These are phyloP conservation scores for Corinectria fuckeliana DNA, from an alignment of 2,329 filamentous ascomycete genomes.

Conservation along the genomic window DNA sequence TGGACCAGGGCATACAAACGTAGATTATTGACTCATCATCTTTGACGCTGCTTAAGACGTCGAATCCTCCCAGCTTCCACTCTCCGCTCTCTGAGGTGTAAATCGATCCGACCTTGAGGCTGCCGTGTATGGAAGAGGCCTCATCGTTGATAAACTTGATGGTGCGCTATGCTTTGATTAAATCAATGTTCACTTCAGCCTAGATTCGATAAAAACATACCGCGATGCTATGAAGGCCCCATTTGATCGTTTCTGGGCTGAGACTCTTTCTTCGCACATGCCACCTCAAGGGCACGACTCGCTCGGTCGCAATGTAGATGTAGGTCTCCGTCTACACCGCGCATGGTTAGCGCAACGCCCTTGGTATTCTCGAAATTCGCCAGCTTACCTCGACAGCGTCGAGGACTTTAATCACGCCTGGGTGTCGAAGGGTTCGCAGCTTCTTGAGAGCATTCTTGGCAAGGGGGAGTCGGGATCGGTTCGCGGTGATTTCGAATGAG, in stretches of 20 bases:
- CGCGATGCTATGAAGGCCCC: conserved; percentile 88
- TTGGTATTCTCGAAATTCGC: conserved; percentile 1
- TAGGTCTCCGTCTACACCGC: conserved; percentile 79
- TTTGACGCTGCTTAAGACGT: conserved; percentile 92
- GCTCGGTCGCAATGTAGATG: conserved; percentile 95
- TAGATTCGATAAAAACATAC: conserved; percentile 52
- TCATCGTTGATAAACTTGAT: conserved; percentile 97
- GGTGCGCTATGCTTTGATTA: conserved; percentile 68
- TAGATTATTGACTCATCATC: conserved; percentile 95
- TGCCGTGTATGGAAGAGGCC: conserved; percentile 89
- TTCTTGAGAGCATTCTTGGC: conserved; percentile 95
- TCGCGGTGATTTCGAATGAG: conserved; percentile 86
- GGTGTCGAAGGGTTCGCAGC: conserved; percentile 89
- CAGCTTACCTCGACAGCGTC: conserved; percentile 85
- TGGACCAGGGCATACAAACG: conserved; percentile 48
- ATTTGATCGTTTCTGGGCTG: conserved; percentile 92
- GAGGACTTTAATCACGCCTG: conserved; percentile 90
- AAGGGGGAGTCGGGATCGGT: conserved; percentile 81
- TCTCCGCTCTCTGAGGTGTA: conserved; percentile 96
- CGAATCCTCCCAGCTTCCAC: conserved; percentile 96
- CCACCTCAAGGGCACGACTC: conserved; percentile 86
- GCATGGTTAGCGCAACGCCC: conserved; percentile 31
- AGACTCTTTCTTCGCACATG: conserved; percentile 87
- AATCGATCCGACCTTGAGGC: conserved; percentile 82
- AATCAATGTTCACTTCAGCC: not conserved